Evolutionary conservation across 2,329 filamentous ascomycete species (phyloP), one percentile per base, ranked within the genome.

Genomic region (Capronia epimyces): DNA sequence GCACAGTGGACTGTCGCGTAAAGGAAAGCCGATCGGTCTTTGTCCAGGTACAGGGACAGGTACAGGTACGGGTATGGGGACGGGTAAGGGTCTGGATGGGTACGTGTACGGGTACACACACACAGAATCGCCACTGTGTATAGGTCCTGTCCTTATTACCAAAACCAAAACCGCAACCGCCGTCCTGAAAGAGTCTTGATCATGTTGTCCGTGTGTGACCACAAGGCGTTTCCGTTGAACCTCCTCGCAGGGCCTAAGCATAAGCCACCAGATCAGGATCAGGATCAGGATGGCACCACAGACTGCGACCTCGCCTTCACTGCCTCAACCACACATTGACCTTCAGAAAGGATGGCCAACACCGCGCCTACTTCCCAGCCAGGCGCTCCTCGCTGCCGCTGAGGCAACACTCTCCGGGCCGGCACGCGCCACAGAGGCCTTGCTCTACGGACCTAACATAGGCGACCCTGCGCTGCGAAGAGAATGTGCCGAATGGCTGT

Each of bases 391-490:
- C 7, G 41, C 24, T 18, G 47, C 47, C 12, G 37, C 47, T 16
- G 47, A 50, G n/a, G 39, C 39, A 3, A 46, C 43, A 24, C 43
- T 46, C 16, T 46, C 31, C 6, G 16, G 32, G 32, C 43, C 49
- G 18, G 31, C 25, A 34, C 32, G 41, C 13, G 49, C 49, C 12
- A 51, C 49, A 1, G 42, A 46, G 1, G 84, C 77, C 16, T 75
- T 95, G 34, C 76, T 83, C 50, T 95, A 95, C 63, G 89, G 85
- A 0, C 83, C 88, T 0, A 87, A 93, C 65, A 71, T 79, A 32
- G 89, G 89, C 20, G 84, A 84, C 62, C 70, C 76, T 55, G 80
- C 81, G 15, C 73, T 91, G 32, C 78, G 87, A 10, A 73, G 79
- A 54, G 76, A 79, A 29, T 68, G 94, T 24, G 83, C 87, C 2